Evolutionary conservation across 176 grass and related monocot species (phyloP).

Genomic region (Hsuehochloa calcarea): DNA sequence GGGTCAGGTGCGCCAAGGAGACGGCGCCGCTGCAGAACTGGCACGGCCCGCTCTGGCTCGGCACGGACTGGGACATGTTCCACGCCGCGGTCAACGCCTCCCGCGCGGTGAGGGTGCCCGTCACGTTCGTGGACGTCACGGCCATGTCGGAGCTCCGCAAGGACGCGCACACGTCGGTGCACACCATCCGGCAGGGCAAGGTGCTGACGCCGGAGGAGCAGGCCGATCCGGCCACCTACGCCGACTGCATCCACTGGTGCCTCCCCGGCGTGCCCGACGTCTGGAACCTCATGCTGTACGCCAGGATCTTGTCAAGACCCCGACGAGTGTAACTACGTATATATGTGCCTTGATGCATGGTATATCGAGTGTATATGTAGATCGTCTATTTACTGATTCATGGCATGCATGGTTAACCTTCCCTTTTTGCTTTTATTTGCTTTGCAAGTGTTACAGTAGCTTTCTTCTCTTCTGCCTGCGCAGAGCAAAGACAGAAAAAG

Average conservation of each 20-base stretch:
- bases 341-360: too few relatives aligned
- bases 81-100: slow-evolving; percentile 38
- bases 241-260: slow-evolving; percentile 96
- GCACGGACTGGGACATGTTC: slow-evolving; percentile 87
- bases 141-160: slow-evolving; percentile 84
- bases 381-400: too few relatives aligned
- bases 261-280: slow-evolving; percentile 84
- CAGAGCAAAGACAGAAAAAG: neutral
- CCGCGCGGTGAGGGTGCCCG: slow-evolving; percentile 37
- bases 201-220: slow-evolving; percentile 67
- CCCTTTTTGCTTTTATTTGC: neutral
- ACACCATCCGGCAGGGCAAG: slow-evolving; percentile 76
- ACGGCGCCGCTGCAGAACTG: slow-evolving; percentile 59
- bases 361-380: too few relatives aligned
- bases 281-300: slow-evolving; percentile 76
- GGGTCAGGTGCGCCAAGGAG: slow-evolving; percentile 72
- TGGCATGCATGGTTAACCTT: too few relatives aligned
- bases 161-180: slow-evolving; percentile 82
- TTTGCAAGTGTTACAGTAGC: neutral
- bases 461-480: too few relatives aligned
- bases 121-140: slow-evolving; percentile 72
- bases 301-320: slow-evolving; percentile 65
- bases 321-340: neutral
- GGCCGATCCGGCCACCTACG: slow-evolving; percentile 67
- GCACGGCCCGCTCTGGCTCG: slow-evolving; percentile 52